phyloP scores from a whole-genome alignment of 1,284 basidiomycete species.

The Moesziomyces sp. region DNA sequence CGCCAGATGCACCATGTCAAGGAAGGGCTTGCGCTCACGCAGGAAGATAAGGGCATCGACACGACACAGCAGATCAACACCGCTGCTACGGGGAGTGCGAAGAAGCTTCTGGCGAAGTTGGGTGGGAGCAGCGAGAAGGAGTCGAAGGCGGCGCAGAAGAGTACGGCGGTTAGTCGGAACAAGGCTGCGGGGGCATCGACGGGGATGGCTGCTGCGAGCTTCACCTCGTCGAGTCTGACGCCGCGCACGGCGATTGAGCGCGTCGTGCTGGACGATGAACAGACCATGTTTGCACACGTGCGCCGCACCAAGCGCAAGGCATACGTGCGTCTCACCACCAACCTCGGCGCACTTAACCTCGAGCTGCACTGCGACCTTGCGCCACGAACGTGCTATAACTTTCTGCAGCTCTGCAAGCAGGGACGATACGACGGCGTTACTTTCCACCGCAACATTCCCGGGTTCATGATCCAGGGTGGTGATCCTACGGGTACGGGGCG shows the following conservation, averaged over 20 bases:
- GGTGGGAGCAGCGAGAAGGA: conserved; percentile 7
- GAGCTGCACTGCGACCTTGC: conserved; percentile 91
- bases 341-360: conserved; percentile 86
- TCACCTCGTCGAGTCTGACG: conserved; percentile 91
- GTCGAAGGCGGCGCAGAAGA: conserved; percentile 1
- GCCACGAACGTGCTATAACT: conserved; percentile 96
- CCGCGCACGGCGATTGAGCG: conserved; percentile 81
- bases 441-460: conserved; percentile 94
- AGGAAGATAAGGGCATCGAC: conserved; percentile 56
- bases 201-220: conserved; percentile 87
- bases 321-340: conserved; percentile 81
- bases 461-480: conserved; percentile 98
- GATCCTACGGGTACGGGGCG: conserved; percentile 95
- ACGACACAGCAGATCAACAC: conserved; percentile 62
- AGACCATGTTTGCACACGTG: conserved; percentile 81
- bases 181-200: conserved; percentile 84
- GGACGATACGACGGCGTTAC: conserved; percentile 87
- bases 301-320: conserved; percentile 25
- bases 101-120: conserved; percentile 48
- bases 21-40: conserved; percentile 54
- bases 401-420: conserved; percentile 75
- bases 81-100: conserved; percentile 63
- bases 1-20: conserved; percentile 62
- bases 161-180: conserved; percentile 29
- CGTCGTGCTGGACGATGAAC: conserved; percentile 89